phyloP scores from a whole-genome alignment of 257 asterid species.

The Phtheirospermum japonicum region DNA sequence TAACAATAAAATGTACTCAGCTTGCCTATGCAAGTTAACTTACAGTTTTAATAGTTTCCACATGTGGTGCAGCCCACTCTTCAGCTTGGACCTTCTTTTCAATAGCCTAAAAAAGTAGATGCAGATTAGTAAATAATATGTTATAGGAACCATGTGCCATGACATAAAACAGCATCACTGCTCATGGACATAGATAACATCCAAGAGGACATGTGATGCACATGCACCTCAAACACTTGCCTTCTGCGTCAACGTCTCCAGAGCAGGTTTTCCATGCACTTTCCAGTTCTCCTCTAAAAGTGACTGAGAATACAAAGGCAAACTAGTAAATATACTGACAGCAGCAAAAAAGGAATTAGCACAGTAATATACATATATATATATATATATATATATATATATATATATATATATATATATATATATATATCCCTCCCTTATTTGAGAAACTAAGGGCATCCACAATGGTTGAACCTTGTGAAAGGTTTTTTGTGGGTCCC shows the following conservation, averaged over 20 bases:
- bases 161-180: conserved; percentile 3
- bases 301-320: conserved; percentile 41
- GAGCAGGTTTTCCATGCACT: conserved; percentile 76
- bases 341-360: background rate
- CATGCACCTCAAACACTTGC: conserved; percentile 38
- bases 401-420: conserved; percentile 15
- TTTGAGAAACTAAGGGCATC: background rate
- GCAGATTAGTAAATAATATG: conserved; percentile 5
- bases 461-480: too few relatives aligned
- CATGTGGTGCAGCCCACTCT: conserved; percentile 87
- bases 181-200: conserved; percentile 2
- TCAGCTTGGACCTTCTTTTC: conserved; percentile 79
- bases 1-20: conserved; percentile 20
- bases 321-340: conserved; percentile 19
- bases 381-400: conserved; percentile 4
- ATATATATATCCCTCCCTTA: conserved; percentile 7
- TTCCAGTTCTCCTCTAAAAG: conserved; percentile 72
- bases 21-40: conserved; percentile 32
- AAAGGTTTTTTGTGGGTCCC: too few relatives aligned
- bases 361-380: conserved; percentile 5
- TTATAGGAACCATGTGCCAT: conserved; percentile 23
- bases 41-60: conserved; percentile 72
- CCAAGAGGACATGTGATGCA: conserved; percentile 15
- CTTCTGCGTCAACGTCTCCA: conserved; percentile 56
- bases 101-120: conserved; percentile 44